phyloP scores from a whole-genome alignment of 495 filamentous ascomycete genomes.

The Neurospora sp. region DNA sequence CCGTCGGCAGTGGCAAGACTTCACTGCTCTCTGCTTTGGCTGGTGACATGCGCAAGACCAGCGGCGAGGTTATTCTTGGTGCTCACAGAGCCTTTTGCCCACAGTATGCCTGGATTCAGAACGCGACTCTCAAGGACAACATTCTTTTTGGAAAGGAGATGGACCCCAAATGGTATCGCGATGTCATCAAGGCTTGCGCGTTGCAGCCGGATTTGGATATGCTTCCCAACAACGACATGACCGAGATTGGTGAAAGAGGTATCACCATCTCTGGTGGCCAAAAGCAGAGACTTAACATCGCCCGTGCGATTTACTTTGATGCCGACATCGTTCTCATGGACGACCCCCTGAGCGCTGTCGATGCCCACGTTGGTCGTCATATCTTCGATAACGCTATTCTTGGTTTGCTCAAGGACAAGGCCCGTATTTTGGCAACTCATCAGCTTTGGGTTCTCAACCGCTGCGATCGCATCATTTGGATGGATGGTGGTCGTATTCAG shows the following conservation, averaged over 20 bases:
- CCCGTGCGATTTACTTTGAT: slow-evolving; percentile 76
- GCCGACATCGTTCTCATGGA: slow-evolving; percentile 77
- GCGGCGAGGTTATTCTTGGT: slow-evolving; percentile 62
- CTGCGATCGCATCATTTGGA: slow-evolving; percentile 83
- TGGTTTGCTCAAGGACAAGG: slow-evolving; percentile 79
- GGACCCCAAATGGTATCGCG: slow-evolving; percentile 53
- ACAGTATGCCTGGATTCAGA: slow-evolving; percentile 97
- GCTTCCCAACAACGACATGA: slow-evolving; percentile 61
- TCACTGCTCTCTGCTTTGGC: slow-evolving; percentile 84
- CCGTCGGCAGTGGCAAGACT: slow-evolving; percentile 85
- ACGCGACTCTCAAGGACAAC: slow-evolving; percentile 74
- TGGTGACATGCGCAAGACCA: slow-evolving; percentile 83
- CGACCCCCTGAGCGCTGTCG: slow-evolving; percentile 72
- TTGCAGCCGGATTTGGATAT: slow-evolving; percentile 65
- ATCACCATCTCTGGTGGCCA: slow-evolving; percentile 78
- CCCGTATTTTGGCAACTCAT: slow-evolving; percentile 85
- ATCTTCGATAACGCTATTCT: slow-evolving; percentile 95
- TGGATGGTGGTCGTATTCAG: slow-evolving; percentile 74
- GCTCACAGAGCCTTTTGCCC: slow-evolving; percentile 81
- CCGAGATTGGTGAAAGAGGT: slow-evolving; percentile 70
- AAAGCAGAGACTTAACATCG: slow-evolving; percentile 76
- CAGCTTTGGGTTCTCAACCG: slow-evolving; percentile 86
- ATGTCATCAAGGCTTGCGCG: slow-evolving; percentile 51
- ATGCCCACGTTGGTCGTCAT: slow-evolving; percentile 82
- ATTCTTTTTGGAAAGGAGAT: slow-evolving; percentile 82